Conservation (phyloP, 192 early-diverging fungal species). For the Thoreauomyces humboldtii region DNA sequence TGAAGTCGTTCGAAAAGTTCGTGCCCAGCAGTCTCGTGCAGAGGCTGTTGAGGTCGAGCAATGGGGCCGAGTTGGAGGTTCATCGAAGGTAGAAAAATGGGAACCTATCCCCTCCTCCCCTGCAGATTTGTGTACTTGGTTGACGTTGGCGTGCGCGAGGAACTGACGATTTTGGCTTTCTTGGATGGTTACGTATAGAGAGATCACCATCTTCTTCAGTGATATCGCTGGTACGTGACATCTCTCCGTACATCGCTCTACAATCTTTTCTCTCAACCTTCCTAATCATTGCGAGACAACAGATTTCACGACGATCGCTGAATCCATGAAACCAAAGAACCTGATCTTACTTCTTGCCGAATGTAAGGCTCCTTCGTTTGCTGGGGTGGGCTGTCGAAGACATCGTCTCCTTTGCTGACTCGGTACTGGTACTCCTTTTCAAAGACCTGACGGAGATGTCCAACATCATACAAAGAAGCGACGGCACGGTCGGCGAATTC, state of each 20-base stretch:
- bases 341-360: slow-evolving; percentile 3
- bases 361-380: no score
- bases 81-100: not conserved
- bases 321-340: slow-evolving; percentile 13
- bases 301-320: slow-evolving; percentile 13
- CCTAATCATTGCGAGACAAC: not conserved
- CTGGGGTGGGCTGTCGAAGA: no score
- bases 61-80: not conserved
- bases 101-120: not conserved
- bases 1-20: slow-evolving; percentile 3
- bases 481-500: slow-evolving; percentile 12
- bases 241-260: no score
- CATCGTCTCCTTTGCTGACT: no score
- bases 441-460: slow-evolving; percentile 9
- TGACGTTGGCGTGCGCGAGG: no score
- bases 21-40: not conserved
- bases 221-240: slow-evolving; percentile 15
- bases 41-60: not conserved
- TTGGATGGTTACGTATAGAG: not conserved
- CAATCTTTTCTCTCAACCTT: not conserved
- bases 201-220: slow-evolving; percentile 14
- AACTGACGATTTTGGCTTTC: not conserved
- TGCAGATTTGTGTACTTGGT: not conserved
- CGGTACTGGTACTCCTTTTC: no score
- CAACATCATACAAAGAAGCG: not conserved